Evolutionary conservation across 2,329 filamentous ascomycete species (phyloP).

Genomic region (Whalleya microplaca): DNA sequence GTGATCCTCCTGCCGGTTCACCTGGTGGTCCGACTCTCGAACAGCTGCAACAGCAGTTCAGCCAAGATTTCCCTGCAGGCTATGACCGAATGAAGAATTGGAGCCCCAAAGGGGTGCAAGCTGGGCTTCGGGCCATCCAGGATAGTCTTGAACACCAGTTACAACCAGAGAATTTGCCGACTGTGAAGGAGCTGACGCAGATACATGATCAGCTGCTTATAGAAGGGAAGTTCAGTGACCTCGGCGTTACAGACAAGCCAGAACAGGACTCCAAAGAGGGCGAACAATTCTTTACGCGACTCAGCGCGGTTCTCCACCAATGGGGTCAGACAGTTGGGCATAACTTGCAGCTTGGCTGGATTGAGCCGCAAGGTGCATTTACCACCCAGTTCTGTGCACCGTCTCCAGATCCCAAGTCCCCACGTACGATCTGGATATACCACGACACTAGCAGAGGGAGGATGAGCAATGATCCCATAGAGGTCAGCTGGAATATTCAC

Average conservation of each 20-base stretch:
- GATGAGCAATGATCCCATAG: no score
- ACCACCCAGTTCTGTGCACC: not conserved
- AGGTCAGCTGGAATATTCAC: no score
- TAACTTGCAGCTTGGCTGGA: slow-evolving; percentile 2
- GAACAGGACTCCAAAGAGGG: not conserved
- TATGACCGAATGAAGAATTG: not conserved
- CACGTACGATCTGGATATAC: not conserved
- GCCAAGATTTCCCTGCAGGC: slow-evolving; percentile 10
- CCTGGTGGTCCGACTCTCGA: not conserved
- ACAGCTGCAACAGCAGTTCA: not conserved
- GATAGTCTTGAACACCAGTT: slow-evolving; percentile 20
- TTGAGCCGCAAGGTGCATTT: not conserved
- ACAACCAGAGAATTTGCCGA: slow-evolving; percentile 3
- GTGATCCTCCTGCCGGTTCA: no score
- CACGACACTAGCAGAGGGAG: not conserved
- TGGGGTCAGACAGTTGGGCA: not conserved
- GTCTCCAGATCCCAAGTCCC: not conserved
- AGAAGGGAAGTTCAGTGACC: not conserved
- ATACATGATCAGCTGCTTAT: not conserved
- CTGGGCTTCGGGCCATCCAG: slow-evolving; percentile 16
- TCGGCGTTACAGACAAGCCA: not conserved
- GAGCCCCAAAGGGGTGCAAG: not conserved
- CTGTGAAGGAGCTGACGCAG: not conserved
- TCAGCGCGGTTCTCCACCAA: not conserved
- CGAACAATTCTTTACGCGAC: not conserved